Conservation (phyloP, 2,329 filamentous ascomycete genomes). For the Aspergillus sp. region DNA sequence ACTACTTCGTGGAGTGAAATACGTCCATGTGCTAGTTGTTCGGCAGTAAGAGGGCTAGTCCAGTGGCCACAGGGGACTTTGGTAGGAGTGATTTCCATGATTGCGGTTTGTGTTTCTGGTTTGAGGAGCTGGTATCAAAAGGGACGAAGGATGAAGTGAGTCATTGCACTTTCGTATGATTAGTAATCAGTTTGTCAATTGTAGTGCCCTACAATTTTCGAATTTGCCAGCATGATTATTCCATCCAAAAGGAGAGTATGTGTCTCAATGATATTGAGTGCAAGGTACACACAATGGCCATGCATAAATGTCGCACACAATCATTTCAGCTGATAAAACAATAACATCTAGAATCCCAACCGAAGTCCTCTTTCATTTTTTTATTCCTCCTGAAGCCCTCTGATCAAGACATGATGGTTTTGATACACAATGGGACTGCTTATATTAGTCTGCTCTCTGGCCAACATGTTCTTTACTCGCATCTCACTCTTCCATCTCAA, state of each 20-base stretch:
- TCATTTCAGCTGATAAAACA: neutral
- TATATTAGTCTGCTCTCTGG: neutral
- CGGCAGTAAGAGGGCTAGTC: slow-evolving; percentile 33
- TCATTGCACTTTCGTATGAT: too few relatives aligned
- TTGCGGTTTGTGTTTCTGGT: too few relatives aligned
- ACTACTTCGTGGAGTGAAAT: slow-evolving; percentile 27
- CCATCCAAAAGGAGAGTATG: too few relatives aligned
- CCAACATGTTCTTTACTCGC: too few relatives aligned
- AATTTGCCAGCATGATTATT: too few relatives aligned
- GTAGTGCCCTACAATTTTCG: too few relatives aligned
- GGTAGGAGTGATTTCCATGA: slow-evolving; percentile 1
- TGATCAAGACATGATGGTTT: neutral
- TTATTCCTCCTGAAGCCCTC: neutral
- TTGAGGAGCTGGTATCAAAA: too few relatives aligned
- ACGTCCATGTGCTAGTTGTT: slow-evolving; percentile 26
- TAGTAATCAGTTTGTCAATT: too few relatives aligned
- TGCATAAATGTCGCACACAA: neutral
- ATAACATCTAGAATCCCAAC: neutral
- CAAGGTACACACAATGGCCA: neutral
- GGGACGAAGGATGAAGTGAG: too few relatives aligned
- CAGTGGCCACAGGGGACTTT: slow-evolving; percentile 31
- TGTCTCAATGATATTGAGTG: neutral
- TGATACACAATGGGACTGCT: neutral
- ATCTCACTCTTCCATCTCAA: too few relatives aligned
- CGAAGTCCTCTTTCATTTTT: neutral